Conservation (phyloP, 805 yeast species). For the Sugiyamaella mastotermitis region DNA sequence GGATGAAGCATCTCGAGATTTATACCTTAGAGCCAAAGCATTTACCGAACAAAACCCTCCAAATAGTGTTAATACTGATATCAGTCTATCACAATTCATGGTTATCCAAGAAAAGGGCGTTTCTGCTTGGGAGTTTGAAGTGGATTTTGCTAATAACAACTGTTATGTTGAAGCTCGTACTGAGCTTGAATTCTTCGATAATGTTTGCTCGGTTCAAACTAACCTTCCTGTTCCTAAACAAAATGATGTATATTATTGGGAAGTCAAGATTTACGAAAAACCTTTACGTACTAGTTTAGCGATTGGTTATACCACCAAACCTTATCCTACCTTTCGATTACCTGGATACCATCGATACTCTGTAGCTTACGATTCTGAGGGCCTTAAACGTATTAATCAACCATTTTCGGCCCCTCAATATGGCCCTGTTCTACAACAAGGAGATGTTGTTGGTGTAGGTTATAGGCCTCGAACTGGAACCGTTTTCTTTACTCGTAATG, state of each 20-base stretch:
- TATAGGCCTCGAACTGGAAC: conserved; percentile 78
- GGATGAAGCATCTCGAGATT: conserved; percentile 44
- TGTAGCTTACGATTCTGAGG: conserved; percentile 81
- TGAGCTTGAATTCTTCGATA: conserved; percentile 44
- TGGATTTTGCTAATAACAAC: conserved; percentile 46
- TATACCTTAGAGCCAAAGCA: conserved; percentile 57
- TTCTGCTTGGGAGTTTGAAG: conserved; percentile 78
- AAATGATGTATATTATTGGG: conserved; percentile 86
- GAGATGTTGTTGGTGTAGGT: conserved; percentile 93
- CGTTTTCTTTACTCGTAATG: conserved; percentile 89
- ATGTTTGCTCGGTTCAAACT: conserved; percentile 65
- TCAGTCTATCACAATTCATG: conserved; percentile 51
- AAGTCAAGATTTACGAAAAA: conserved; percentile 71
- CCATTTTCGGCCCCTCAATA: conserved; percentile 49
- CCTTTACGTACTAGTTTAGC: conserved; percentile 49
- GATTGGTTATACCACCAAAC: conserved; percentile 76
- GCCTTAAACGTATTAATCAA: conserved; percentile 71
- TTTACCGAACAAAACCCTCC: conserved; percentile 40
- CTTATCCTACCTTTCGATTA: conserved; percentile 87
- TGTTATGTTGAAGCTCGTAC: conserved; percentile 59
- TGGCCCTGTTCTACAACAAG: conserved; percentile 54
- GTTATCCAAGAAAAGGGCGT: conserved; percentile 83
- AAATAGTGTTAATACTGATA: conserved; percentile 36
- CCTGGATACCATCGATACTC: conserved; percentile 90
- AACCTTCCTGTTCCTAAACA: conserved; percentile 79